A percentile compares a stretch with the other conserved stretches of the same genome.
These are phyloP conservation scores for Epichloe hybrida DNA, from an alignment of 2,329 filamentous ascomycete genomes.

Conservation along the genomic window DNA sequence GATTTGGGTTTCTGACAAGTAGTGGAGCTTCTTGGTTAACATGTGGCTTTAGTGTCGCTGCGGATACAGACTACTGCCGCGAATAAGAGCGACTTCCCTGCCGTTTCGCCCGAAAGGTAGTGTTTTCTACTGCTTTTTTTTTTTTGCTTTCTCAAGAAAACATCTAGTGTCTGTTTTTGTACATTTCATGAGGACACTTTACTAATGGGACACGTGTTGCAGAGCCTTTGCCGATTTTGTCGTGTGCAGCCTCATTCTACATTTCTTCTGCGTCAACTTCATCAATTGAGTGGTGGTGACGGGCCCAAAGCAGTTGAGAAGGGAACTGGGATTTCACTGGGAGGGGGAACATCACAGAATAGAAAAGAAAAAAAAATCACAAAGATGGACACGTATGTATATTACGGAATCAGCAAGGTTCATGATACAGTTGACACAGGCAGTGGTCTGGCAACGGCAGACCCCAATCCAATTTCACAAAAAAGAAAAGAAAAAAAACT, in stretches of 20 bases:
- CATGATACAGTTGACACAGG: background rate
- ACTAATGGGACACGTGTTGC: constrained; percentile 2
- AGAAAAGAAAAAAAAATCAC: too few species aligned
- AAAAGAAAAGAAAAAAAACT: too few species aligned
- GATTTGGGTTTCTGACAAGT: background rate
- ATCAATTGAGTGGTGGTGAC: constrained; percentile 56
- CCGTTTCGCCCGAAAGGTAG: constrained; percentile 69
- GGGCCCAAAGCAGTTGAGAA: background rate
- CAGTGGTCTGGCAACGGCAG: background rate
- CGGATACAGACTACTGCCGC: constrained; percentile 83
- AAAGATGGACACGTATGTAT: background rate
- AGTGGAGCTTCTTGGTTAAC: background rate
- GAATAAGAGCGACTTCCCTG: constrained; percentile 65
- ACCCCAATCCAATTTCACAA: too few species aligned
- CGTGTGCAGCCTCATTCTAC: constrained; percentile 85
- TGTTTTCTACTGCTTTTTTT: constrained; percentile 1
- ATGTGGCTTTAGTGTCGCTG: constrained; percentile 40
- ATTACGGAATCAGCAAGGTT: background rate
- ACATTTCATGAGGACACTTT: background rate
- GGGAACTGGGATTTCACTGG: too few species aligned
- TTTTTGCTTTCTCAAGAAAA: background rate
- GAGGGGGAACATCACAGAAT: too few species aligned
- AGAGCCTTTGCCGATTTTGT: constrained; percentile 95
- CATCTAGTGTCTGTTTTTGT: background rate
- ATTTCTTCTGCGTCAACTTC: constrained; percentile 99